Evolutionary conservation across 1,284 basidiomycete genomes (phyloP).

Genomic region (Tylopilus sp.): DNA sequence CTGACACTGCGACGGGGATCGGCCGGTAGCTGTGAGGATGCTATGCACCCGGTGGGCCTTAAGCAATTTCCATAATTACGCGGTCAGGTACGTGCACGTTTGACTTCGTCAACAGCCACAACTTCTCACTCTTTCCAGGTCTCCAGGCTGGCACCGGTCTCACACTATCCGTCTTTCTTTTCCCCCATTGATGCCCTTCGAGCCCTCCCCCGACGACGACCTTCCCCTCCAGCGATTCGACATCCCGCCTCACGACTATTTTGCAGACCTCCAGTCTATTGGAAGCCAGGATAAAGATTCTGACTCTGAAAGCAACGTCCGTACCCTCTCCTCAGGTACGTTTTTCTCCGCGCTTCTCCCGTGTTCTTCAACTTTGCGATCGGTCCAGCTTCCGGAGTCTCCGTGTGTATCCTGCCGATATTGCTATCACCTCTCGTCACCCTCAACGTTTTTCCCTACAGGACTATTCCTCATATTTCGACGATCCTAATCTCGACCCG

Average conservation of each 20-base stretch:
- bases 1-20: too few species aligned
- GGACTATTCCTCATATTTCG: constrained; percentile 27
- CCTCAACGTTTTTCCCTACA: constrained; percentile 8
- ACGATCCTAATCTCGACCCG: constrained; percentile 64
- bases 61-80: constrained; percentile 34
- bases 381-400: constrained; percentile 24
- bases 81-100: constrained; percentile 34
- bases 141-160: constrained; percentile 21
- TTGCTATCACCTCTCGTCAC: neutral
- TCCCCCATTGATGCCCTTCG: constrained; percentile 34
- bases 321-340: constrained; percentile 31
- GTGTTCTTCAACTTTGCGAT: constrained; percentile 3
- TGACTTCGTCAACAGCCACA: neutral
- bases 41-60: neutral
- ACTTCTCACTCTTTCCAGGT: constrained; percentile 17
- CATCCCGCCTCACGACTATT: constrained; percentile 14
- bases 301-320: constrained; percentile 23
- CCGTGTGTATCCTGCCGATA: constrained; percentile 22
- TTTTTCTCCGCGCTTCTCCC: neutral
- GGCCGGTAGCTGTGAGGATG: constrained; percentile 8
- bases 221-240: constrained; percentile 28
- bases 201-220: constrained; percentile 29
- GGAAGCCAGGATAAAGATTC: constrained; percentile 40
- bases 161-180: constrained; percentile 20
- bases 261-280: constrained; percentile 24